phyloP scores from a whole-genome alignment of 306 rosid genomes.

The Boehmeria nivea region DNA sequence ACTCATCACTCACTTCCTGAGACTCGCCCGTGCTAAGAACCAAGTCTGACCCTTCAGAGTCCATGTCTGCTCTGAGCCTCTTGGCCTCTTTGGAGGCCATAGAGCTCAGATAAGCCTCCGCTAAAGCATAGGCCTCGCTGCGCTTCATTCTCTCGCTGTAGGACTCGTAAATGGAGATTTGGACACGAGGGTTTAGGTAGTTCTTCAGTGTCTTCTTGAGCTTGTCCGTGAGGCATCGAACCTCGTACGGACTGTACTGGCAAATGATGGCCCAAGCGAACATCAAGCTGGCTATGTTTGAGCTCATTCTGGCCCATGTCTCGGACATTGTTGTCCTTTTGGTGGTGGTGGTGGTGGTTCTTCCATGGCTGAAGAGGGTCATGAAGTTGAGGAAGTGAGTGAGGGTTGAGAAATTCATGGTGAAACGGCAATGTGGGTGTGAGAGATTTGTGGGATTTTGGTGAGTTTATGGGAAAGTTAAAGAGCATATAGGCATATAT shows the following conservation, averaged over 20 bases:
- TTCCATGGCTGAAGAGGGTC: too few species aligned
- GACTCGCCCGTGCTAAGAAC: slow-evolving; percentile 52
- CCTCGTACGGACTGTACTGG: slow-evolving; percentile 52
- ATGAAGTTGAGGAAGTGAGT: too few species aligned
- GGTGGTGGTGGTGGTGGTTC: too few species aligned
- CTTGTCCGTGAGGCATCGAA: slow-evolving; percentile 36
- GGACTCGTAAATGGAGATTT: slow-evolving; percentile 52
- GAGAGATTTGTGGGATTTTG: too few species aligned
- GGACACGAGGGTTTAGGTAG: slow-evolving; percentile 45
- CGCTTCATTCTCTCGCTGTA: slow-evolving; percentile 41
- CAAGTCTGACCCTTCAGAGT: slow-evolving; percentile 21
- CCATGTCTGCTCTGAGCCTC: slow-evolving; percentile 38
- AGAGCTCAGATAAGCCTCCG: slow-evolving; percentile 44
- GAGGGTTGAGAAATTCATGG: too few species aligned
- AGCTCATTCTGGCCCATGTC: slow-evolving; percentile 44
- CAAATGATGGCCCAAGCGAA: slow-evolving; percentile 59
- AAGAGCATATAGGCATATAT: too few species aligned
- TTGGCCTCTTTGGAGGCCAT: slow-evolving; percentile 50
- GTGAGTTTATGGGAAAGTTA: too few species aligned
- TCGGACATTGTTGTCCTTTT: slow-evolving; percentile 31
- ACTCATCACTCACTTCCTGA: slow-evolving; percentile 47
- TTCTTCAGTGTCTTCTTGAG: slow-evolving; percentile 27
- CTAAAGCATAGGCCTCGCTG: slow-evolving; percentile 38
- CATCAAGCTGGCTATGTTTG: slow-evolving; percentile 59
- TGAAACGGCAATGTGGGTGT: too few species aligned